Conservation (phyloP, 208 protist genomes). For the Acanthamoeba castellanii region DNA sequence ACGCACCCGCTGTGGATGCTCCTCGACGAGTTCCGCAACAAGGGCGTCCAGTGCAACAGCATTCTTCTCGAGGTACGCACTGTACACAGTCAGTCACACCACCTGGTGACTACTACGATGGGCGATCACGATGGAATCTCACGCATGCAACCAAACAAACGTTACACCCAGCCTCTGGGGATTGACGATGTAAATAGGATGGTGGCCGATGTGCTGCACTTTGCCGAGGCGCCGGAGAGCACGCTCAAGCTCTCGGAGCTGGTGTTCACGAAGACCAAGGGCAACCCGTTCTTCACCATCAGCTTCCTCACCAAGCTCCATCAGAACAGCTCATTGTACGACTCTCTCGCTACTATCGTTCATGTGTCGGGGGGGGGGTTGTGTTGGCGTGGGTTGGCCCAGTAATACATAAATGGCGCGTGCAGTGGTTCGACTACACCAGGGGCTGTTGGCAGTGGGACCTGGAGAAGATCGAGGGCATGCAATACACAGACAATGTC, state of each 20-base stretch:
- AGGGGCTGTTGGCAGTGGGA: constrained; percentile 56
- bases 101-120: background rate
- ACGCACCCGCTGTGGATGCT: constrained; percentile 65
- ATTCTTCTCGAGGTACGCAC: background rate
- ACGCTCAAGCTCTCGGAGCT: constrained; percentile 42
- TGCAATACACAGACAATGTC: constrained; percentile 69
- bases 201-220: constrained; percentile 53
- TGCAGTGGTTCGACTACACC: constrained; percentile 59
- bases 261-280: constrained; percentile 46
- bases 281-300: constrained; percentile 74
- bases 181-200: constrained; percentile 23
- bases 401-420: too few species aligned
- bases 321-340: constrained; percentile 59
- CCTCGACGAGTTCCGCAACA: constrained; percentile 54
- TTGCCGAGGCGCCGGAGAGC: background rate
- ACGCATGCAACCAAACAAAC: background rate
- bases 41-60: constrained; percentile 36
- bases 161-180: background rate
- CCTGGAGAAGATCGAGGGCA: constrained; percentile 56
- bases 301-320: constrained; percentile 74
- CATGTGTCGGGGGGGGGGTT: background rate
- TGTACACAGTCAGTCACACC: background rate
- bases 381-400: background rate
- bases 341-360: background rate
- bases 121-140: background rate